Percentiles rank a stretch among this genome's conserved stretches.
phyloP scores from a whole-genome alignment of 768 basidiomycete species.

The Mrakia gelida region DNA sequence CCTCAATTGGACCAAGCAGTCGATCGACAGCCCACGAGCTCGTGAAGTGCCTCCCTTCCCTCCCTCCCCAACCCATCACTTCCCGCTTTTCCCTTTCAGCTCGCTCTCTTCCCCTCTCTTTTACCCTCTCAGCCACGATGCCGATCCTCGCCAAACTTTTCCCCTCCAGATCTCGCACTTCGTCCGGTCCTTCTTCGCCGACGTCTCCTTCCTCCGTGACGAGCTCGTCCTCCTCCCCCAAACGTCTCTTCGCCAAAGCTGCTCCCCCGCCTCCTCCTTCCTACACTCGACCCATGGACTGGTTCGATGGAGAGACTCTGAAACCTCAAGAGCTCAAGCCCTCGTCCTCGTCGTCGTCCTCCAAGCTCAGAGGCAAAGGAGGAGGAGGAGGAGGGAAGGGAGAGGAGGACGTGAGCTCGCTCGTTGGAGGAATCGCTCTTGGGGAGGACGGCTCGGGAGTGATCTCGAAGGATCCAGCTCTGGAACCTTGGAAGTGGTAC shows the following conservation, averaged over 20 bases:
- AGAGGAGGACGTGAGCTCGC: constrained; percentile 3
- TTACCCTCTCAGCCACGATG: not conserved
- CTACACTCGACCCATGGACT: constrained; percentile 17
- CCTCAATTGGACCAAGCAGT: too few relatives aligned
- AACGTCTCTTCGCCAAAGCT: constrained; percentile 16
- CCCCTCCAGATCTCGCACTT: constrained; percentile 7
- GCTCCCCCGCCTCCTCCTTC: constrained; percentile 37
- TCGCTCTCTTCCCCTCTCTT: not conserved
- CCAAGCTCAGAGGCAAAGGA: constrained; percentile 4
- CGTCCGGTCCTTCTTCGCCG: constrained; percentile 3
- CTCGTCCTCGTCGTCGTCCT: not conserved
- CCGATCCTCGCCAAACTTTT: constrained; percentile 3
- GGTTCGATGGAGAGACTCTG: constrained; percentile 18
- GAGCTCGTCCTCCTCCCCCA: not conserved
- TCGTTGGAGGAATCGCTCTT: too few relatives aligned
- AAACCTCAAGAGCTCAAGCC: not conserved
- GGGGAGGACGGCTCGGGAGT: constrained; percentile 23
- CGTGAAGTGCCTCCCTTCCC: not conserved
- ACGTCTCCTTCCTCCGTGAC: not conserved
- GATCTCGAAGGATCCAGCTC: not conserved
- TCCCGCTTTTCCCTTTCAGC: not conserved
- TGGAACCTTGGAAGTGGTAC: constrained; percentile 30
- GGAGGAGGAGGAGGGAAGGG: constrained; percentile 8
- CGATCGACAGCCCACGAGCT: not conserved
- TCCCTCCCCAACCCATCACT: not conserved